Percentiles rank a stretch among this genome's conserved stretches.
These are phyloP conservation scores for Sporothrix brasiliensis DNA, from an alignment of 2,329 filamentous ascomycete genomes.

Conservation along the genomic window DNA sequence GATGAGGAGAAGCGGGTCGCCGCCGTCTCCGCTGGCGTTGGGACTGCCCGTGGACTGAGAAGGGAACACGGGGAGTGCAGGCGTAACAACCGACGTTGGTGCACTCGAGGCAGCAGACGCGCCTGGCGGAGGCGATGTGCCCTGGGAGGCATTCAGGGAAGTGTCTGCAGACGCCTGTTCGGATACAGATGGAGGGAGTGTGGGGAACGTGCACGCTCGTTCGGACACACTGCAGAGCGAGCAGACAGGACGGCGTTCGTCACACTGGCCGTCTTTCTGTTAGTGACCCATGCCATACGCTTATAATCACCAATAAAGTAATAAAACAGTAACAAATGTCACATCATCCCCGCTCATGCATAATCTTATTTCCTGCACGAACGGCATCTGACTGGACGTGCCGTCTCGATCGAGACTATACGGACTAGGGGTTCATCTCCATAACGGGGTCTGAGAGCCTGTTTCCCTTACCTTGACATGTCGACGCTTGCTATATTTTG, in stretches of 20 bases:
- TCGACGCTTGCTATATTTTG: constrained; percentile 39
- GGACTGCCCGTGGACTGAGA: not conserved
- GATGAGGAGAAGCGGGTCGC: constrained; percentile 23
- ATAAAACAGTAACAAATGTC: not conserved
- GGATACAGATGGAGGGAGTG: constrained; percentile 20
- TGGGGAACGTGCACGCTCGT: constrained; percentile 38
- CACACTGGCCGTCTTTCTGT: constrained; percentile 37
- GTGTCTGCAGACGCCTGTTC: constrained; percentile 6
- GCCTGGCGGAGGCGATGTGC: not conserved
- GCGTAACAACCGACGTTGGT: not conserved
- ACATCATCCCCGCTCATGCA: not conserved
- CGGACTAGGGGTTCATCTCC: not conserved
- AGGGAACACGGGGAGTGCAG: constrained; percentile 19
- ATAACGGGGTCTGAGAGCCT: not conserved
- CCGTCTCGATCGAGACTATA: not conserved
- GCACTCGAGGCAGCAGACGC: not conserved
- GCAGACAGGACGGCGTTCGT: constrained; percentile 41
- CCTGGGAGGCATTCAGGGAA: not conserved
- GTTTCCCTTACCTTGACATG: constrained; percentile 41
- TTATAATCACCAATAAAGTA: not conserved
- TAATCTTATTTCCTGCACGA: not conserved
- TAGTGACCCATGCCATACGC: not conserved
- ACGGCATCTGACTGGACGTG: too few species aligned
- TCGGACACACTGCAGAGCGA: constrained; percentile 40
- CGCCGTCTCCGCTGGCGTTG: not conserved